Evolutionary conservation across 768 basidiomycete species (phyloP), one percentile per base, ranked within the genome.

Genomic region (Pisolithus microcarpus): DNA sequence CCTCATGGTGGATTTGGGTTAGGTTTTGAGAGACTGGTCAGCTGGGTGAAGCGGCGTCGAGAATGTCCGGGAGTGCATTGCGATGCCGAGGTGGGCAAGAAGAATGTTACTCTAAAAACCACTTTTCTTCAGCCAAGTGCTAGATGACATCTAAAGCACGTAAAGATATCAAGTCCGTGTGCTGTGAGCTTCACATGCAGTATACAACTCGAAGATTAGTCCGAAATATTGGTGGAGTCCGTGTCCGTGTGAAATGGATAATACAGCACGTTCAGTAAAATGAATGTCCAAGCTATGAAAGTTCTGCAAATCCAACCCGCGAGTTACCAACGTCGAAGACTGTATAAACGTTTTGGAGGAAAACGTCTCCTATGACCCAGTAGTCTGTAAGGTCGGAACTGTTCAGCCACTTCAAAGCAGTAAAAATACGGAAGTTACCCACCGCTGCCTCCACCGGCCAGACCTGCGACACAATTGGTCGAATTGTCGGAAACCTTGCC

Each of bases 1-100:
- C 88, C 91, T 3, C 95, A 97, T 67, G 93, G 89, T 15, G 96
- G 96, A 15, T 98, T 92, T 68, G 96, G 96, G 5, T 75, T 98
- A 73, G 96, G 96, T 2, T 96, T 95, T 61, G 96, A 99, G 67
- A 73, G 96, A 53, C 72, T 96, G 18, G 75, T 98, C 16, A 80
- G 82, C 40, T 95, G 90, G 87, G 68, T 96, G 10, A n/a, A 82
- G 85, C 18, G 93, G 92, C 0, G 75, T 90, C 42, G 85, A 86
- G 52, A 98, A 95, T 67, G 79, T 98, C n/a, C 75, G 89, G 53
- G 96, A 99, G 65, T 91, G 91, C 60, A 81, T 94, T 38, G 81
- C 91, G 5, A 91, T 96, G 76, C 94, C 94, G 1, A 72, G 95
- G 52, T 93, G 91, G 90, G 76, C 84, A 13, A 88, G 87, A 31